phyloP scores from a whole-genome alignment of 371 early-diverging fungal genomes.

The Fennellomyces sp. region DNA sequence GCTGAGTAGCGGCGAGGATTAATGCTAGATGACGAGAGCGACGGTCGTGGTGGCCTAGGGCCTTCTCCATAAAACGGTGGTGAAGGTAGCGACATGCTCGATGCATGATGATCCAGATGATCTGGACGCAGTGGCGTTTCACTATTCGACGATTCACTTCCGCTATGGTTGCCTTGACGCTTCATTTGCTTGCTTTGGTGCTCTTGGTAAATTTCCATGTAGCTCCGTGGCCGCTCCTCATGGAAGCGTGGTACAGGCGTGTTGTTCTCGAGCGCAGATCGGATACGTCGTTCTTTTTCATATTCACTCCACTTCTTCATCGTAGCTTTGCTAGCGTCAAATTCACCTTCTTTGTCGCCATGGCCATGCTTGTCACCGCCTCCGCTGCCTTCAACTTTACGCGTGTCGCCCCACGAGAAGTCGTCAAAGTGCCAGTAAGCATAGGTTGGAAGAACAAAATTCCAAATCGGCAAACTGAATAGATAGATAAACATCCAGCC shows the following conservation, averaged over 20 bases:
- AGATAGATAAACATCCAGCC: slow-evolving; percentile 96
- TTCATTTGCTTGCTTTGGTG: neutral
- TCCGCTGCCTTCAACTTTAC: slow-evolving; percentile 84
- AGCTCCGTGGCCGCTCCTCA: neutral
- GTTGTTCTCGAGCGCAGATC: slow-evolving; percentile 8
- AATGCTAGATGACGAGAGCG: neutral
- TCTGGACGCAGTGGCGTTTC: neutral
- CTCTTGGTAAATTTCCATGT: neutral
- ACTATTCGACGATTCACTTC: neutral
- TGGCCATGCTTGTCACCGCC: slow-evolving; percentile 64
- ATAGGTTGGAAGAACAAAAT: slow-evolving; percentile 94
- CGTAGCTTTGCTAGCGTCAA: slow-evolving; percentile 65
- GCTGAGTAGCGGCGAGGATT: neutral
- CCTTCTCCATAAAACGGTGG: neutral
- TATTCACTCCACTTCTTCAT: slow-evolving; percentile 74
- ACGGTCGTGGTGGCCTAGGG: neutral
- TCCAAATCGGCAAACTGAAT: slow-evolving; percentile 94
- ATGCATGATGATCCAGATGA: neutral
- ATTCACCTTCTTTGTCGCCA: slow-evolving; percentile 72
- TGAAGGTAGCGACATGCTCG: neutral
- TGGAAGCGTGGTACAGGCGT: slow-evolving; percentile 3
- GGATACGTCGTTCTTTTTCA: slow-evolving; percentile 55
- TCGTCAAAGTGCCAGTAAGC: slow-evolving; percentile 99
- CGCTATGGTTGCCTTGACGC: neutral
- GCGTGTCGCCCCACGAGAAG: slow-evolving; percentile 97